Evolutionary conservation across 345 rosid genomes (phyloP).

Genomic region (Eucalyptus cloeziana): DNA sequence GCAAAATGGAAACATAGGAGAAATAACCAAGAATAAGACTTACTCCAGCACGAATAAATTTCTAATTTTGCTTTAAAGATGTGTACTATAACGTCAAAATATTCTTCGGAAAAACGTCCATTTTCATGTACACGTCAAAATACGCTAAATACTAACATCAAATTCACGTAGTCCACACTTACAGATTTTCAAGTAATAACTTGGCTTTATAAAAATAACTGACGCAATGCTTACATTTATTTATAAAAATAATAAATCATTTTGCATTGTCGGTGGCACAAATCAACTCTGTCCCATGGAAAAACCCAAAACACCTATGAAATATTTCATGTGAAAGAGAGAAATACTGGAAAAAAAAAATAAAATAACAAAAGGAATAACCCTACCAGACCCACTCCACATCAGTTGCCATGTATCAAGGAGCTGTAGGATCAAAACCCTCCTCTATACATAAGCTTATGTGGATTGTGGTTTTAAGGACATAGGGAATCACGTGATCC

Average conservation of each 20-base stretch:
- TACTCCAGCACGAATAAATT: not conserved
- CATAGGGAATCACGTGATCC: not conserved
- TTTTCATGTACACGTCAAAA: not conserved
- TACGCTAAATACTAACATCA: not conserved
- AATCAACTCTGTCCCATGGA: not conserved
- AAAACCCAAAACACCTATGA: not conserved
- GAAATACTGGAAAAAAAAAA: not conserved
- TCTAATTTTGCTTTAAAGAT: not conserved
- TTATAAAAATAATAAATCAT: not conserved
- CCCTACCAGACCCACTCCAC: not conserved
- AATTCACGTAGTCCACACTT: not conserved
- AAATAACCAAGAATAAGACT: not conserved
- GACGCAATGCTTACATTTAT: not conserved
- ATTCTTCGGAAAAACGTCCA: not conserved
- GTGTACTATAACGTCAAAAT: not conserved
- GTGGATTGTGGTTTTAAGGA: not conserved
- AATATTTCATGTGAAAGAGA: not conserved
- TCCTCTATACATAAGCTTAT: not conserved
- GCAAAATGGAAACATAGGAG: not conserved
- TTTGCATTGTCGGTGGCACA: not conserved
- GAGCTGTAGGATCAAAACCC: not conserved
- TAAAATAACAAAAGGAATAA: not conserved
- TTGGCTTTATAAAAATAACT: no score
- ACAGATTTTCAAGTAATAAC: not conserved
- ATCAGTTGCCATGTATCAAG: not conserved